Percentiles rank a stretch among this genome's conserved stretches.
Conservation (phyloP, 2,329 filamentous ascomycete species). For the Dothidotthia symphoricarpi region DNA sequence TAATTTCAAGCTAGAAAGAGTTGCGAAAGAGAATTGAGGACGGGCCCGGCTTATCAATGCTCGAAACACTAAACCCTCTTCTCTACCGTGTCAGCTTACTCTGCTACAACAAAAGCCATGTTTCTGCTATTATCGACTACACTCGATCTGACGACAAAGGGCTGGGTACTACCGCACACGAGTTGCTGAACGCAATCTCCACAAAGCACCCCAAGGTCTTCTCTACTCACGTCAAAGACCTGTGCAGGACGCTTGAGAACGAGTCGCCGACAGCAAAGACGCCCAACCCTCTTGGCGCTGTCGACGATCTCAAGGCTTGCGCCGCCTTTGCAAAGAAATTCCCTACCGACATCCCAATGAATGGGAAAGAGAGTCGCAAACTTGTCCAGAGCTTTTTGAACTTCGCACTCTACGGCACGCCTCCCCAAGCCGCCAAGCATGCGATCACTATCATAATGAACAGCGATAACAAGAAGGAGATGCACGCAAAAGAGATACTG, state of each 20-base stretch:
- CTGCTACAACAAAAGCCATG: constrained; percentile 91
- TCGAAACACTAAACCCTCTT: constrained; percentile 79
- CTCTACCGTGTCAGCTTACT: constrained; percentile 81
- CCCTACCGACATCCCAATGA: constrained; percentile 71
- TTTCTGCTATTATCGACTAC: constrained; percentile 83
- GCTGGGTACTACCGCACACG: constrained; percentile 76
- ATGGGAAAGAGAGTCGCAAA: constrained; percentile 61
- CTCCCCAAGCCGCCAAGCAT: constrained; percentile 84
- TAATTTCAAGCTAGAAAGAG: constrained; percentile 58
- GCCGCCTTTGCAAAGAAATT: constrained; percentile 87
- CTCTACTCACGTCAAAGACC: constrained; percentile 85
- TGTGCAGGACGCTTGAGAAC: constrained; percentile 81
- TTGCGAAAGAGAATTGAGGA: constrained; percentile 76
- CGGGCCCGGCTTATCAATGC: constrained; percentile 60
- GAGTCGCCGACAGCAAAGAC: constrained; percentile 71
- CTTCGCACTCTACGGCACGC: constrained; percentile 79
- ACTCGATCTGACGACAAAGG: constrained; percentile 80
- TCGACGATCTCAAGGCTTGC: constrained; percentile 90
- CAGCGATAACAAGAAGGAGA: constrained; percentile 72
- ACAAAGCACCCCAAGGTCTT: constrained; percentile 85
- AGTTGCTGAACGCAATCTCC: constrained; percentile 89
- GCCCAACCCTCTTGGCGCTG: constrained; percentile 69
- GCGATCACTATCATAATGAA: constrained; percentile 87
- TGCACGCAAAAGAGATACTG: constrained; percentile 81
- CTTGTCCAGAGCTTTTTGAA: constrained; percentile 77